These are phyloP conservation scores for Solanum etuberosum DNA, from an alignment of 257 asterid genomes.

Conservation along the genomic window DNA sequence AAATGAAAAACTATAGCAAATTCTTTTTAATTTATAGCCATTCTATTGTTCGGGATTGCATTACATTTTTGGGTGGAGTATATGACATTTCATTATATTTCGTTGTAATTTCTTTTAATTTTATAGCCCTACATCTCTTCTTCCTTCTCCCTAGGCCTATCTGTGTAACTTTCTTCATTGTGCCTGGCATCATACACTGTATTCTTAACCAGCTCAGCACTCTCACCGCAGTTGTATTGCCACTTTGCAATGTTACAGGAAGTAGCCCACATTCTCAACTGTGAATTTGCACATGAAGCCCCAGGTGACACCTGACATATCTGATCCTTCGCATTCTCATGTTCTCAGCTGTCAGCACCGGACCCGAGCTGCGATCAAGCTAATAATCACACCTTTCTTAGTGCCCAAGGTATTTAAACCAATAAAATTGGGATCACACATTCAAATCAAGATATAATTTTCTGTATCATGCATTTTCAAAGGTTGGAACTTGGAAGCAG, in stretches of 20 bases:
- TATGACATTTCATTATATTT: neutral
- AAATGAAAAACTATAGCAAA: neutral
- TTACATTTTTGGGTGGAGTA: neutral
- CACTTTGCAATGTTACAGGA: neutral
- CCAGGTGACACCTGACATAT: neutral
- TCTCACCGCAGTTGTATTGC: neutral
- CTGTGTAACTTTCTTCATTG: neutral
- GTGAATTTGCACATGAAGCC: neutral
- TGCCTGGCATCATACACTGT: neutral
- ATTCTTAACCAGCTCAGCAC: neutral
- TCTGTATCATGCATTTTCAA: neutral
- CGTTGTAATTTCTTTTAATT: neutral
- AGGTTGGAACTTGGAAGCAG: neutral
- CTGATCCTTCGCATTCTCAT: neutral
- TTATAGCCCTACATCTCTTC: neutral
- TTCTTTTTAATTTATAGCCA: neutral
- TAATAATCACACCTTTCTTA: neutral
- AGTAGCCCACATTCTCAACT: neutral
- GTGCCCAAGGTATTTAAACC: neutral
- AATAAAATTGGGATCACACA: neutral
- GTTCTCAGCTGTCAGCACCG: neutral
- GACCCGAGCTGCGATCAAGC: neutral
- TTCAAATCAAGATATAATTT: neutral
- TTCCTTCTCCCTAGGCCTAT: neutral
- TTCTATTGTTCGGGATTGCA: neutral